Evolutionary conservation across 1,284 basidiomycete species (phyloP).

Genomic region (Apiotrichum veenhuisii): DNA sequence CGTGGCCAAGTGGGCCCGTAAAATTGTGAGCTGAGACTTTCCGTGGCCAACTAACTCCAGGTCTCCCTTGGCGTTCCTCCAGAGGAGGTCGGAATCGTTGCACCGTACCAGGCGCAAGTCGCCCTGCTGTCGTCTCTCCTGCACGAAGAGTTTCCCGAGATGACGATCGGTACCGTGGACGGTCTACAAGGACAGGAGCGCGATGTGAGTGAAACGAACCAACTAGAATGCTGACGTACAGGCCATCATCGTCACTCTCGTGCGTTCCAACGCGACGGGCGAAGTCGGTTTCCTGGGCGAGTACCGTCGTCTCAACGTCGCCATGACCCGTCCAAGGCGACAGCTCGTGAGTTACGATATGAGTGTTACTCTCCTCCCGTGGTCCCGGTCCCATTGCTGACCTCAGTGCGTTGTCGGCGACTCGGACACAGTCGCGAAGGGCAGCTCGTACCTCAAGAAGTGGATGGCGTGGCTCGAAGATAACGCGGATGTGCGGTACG

Average conservation of each 20-base stretch:
- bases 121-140: slow-evolving; percentile 69
- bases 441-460: slow-evolving; percentile 72
- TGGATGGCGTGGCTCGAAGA: slow-evolving; percentile 89
- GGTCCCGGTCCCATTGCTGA: too few relatives aligned
- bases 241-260: slow-evolving; percentile 80
- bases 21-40: slow-evolving; percentile 58
- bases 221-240: slow-evolving; percentile 40
- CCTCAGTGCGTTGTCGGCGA: slow-evolving; percentile 84
- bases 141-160: slow-evolving; percentile 64
- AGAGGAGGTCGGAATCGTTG: slow-evolving; percentile 80
- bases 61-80: slow-evolving; percentile 65
- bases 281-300: slow-evolving; percentile 92
- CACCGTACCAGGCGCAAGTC: slow-evolving; percentile 94
- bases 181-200: slow-evolving; percentile 87
- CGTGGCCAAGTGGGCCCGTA: slow-evolving; percentile 74
- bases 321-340: slow-evolving; percentile 89
- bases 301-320: slow-evolving; percentile 83
- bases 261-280: slow-evolving; percentile 74
- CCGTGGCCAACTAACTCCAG: slow-evolving; percentile 48
- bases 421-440: slow-evolving; percentile 78
- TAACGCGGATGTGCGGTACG: slow-evolving; percentile 82
- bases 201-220: slow-evolving; percentile 31
- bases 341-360: slow-evolving; percentile 62
- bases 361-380: too few relatives aligned
- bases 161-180: slow-evolving; percentile 88